Evolutionary conservation across 352 stramenopile genomes (phyloP).

Genomic region (Globisporangium radiosum): DNA sequence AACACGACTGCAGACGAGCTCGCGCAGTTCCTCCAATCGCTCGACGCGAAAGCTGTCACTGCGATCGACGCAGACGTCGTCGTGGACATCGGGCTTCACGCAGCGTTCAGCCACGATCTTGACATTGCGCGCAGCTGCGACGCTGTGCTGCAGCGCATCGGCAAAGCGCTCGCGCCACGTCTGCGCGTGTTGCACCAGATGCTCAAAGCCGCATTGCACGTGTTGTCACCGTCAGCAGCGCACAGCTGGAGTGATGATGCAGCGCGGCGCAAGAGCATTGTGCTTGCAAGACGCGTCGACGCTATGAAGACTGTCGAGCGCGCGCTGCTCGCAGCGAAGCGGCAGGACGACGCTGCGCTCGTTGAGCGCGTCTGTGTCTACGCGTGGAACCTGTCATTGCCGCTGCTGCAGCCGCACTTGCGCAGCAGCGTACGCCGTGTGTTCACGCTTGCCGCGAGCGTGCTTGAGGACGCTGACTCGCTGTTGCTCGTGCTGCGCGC

Average conservation of each 20-base stretch:
- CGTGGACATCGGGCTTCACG: slow-evolving; percentile 49
- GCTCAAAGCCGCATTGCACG: slow-evolving; percentile 37
- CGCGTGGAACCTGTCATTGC: slow-evolving; percentile 77
- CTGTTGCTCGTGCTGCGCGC: slow-evolving; percentile 72
- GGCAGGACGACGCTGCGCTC: slow-evolving; percentile 66
- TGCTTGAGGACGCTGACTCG: slow-evolving; percentile 77
- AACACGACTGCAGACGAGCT: slow-evolving; percentile 31
- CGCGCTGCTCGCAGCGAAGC: slow-evolving; percentile 68
- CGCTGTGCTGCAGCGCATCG: slow-evolving; percentile 35
- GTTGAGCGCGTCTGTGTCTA: slow-evolving; percentile 77
- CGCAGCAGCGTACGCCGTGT: slow-evolving; percentile 62
- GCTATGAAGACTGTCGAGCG: slow-evolving; percentile 72
- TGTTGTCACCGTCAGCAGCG: slow-evolving; percentile 11
- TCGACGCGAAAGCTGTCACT: slow-evolving; percentile 21
- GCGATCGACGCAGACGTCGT: slow-evolving; percentile 53
- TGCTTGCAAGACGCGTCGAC: slow-evolving; percentile 55
- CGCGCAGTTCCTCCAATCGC: slow-evolving; percentile 20
- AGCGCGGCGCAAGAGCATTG: slow-evolving; percentile 23
- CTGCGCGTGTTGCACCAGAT: slow-evolving; percentile 54
- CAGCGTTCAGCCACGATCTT: slow-evolving; percentile 27
- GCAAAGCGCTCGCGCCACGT: slow-evolving; percentile 41
- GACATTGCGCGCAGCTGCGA: slow-evolving; percentile 38
- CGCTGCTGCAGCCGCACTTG: slow-evolving; percentile 71
- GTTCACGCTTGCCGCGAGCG: slow-evolving; percentile 47
- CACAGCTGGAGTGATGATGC: background rate